Evolutionary conservation across 2,329 filamentous ascomycete genomes (phyloP).

Genomic region (Rachicladosporium sp.): DNA sequence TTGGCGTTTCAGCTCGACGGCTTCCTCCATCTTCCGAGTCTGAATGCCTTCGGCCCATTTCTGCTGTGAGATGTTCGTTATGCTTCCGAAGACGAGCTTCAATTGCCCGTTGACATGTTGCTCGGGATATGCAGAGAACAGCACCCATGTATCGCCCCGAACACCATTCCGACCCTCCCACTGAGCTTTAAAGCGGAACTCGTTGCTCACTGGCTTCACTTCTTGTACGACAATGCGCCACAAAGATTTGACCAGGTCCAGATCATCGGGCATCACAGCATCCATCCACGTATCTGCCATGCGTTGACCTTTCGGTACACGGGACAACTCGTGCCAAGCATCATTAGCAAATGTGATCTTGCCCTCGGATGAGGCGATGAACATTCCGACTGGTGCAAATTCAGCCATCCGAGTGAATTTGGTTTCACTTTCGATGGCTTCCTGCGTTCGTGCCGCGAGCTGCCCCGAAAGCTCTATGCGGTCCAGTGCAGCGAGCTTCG

Average conservation of each 20-base stretch:
- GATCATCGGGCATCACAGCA: slow-evolving; percentile 56
- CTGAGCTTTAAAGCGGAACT: slow-evolving; percentile 62
- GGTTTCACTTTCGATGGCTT: slow-evolving; percentile 52
- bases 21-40: slow-evolving; percentile 64
- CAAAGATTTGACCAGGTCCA: slow-evolving; percentile 42
- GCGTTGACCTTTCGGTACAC: slow-evolving; percentile 46
- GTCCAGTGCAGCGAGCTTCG: slow-evolving; percentile 61
- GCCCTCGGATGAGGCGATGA: slow-evolving; percentile 63
- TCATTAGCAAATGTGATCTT: slow-evolving; percentile 71
- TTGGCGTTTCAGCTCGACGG: slow-evolving; percentile 65
- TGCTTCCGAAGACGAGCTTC: slow-evolving; percentile 66
- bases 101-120: slow-evolving; percentile 50
- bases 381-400: slow-evolving; percentile 72
- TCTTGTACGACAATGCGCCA: slow-evolving; percentile 52
- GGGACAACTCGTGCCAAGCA: slow-evolving; percentile 57
- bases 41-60: slow-evolving; percentile 77
- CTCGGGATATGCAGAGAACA: slow-evolving; percentile 67
- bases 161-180: slow-evolving; percentile 49
- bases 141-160: slow-evolving; percentile 58
- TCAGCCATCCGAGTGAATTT: slow-evolving; percentile 77
- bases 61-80: slow-evolving; percentile 76
- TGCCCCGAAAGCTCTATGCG: slow-evolving; percentile 67
- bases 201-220: slow-evolving; percentile 52
- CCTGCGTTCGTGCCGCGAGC: slow-evolving; percentile 49
- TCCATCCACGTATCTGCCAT: slow-evolving; percentile 59